Percentiles rank a stretch among this genome's conserved stretches.
Evolutionary conservation across 75 land plant genomes (phyloP).

Genomic region (Cryptomeria japonica): DNA sequence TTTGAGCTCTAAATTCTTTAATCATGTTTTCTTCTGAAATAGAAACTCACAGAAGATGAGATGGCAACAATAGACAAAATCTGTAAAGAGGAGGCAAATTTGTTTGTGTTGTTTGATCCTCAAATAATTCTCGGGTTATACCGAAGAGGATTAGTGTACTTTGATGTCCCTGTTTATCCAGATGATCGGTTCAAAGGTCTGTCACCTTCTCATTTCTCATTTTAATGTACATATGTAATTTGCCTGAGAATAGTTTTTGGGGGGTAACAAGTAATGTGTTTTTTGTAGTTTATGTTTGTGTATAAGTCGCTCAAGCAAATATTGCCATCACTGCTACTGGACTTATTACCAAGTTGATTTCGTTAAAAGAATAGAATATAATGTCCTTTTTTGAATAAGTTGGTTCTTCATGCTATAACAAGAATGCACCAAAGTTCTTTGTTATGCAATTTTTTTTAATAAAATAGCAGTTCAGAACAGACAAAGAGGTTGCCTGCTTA

Average conservation of each 20-base stretch:
- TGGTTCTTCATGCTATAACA: neutral
- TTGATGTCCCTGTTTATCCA: slow-evolving; percentile 97
- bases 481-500: neutral
- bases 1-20: slow-evolving; percentile 4
- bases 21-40: neutral
- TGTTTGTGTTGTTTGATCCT: slow-evolving; percentile 86
- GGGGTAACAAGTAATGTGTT: neutral
- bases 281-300: neutral
- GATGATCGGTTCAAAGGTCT: slow-evolving; percentile 99
- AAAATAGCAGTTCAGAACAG: neutral
- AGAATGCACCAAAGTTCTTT: neutral
- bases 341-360: neutral
- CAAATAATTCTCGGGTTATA: slow-evolving; percentile 73
- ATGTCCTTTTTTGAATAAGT: neutral
- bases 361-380: neutral
- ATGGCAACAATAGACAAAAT: slow-evolving; percentile 85
- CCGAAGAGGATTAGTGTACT: slow-evolving; percentile 83
- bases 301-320: neutral
- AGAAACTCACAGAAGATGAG: slow-evolving; percentile 99
- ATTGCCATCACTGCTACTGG: neutral
- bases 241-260: neutral
- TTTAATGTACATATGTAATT: neutral
- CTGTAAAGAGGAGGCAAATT: slow-evolving; percentile 91
- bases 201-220: neutral
- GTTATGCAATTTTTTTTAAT: neutral